Percentiles rank a stretch among this genome's conserved stretches.
Conservation (phyloP, 306 rosid species). For the Crataegus laevigata region DNA sequence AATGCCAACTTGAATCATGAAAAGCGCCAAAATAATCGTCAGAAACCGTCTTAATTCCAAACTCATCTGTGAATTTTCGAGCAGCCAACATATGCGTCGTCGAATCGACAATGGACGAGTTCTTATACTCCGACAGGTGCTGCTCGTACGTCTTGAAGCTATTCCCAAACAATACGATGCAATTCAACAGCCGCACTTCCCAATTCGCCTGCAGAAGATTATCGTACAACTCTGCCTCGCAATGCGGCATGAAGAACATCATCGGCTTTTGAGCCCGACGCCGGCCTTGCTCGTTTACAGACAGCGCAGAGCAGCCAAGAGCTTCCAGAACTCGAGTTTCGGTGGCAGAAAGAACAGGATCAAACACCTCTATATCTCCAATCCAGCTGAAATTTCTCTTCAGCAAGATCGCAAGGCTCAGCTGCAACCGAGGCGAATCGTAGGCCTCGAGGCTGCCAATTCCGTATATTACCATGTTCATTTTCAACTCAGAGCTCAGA, state of each 20-base stretch:
- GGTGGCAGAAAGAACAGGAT: constrained; percentile 65
- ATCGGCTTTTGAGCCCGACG: constrained; percentile 38
- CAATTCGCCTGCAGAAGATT: constrained; percentile 75
- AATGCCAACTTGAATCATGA: constrained; percentile 90
- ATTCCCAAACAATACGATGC: constrained; percentile 62
- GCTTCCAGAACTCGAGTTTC: constrained; percentile 54
- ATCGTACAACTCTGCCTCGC: constrained; percentile 69
- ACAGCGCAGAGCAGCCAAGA: constrained; percentile 53
- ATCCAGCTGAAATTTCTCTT: constrained; percentile 52
- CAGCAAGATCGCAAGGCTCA: constrained; percentile 21
- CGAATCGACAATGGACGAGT: constrained; percentile 30
- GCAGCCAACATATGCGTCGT: constrained; percentile 38
- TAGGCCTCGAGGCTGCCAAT: constrained; percentile 76
- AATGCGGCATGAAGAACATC: constrained; percentile 79
- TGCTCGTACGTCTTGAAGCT: constrained; percentile 68
- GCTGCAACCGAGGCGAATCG: constrained; percentile 36
- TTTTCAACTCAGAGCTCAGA: constrained; percentile 36
- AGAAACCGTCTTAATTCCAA: constrained; percentile 43
- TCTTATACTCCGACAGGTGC: constrained; percentile 38
- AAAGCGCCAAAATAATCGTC: constrained; percentile 73
- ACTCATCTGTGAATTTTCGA: constrained; percentile 40
- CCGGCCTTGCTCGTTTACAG: constrained; percentile 62
- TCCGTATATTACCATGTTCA: constrained; percentile 78
- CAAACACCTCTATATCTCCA: constrained; percentile 65
- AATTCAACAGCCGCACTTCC: constrained; percentile 46